phyloP scores from a whole-genome alignment of 805 yeast genomes.

The Suhomyces prunicola region DNA sequence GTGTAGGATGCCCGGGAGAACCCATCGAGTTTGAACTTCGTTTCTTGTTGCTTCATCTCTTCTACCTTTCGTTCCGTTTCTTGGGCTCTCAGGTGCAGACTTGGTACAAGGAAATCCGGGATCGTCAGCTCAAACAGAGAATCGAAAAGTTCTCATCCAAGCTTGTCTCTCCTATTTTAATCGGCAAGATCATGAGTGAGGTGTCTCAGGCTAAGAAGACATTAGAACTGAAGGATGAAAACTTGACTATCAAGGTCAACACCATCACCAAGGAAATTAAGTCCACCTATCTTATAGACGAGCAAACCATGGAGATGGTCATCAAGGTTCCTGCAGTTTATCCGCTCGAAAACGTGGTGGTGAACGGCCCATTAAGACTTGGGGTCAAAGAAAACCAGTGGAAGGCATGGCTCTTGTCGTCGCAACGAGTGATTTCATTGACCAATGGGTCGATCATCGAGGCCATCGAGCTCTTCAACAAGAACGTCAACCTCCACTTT shows the following conservation, averaged over 20 bases:
- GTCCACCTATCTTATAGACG: conserved; percentile 76
- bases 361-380: conserved; percentile 72
- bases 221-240: conserved; percentile 34
- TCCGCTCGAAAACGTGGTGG: conserved; percentile 73
- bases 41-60: conserved; percentile 47
- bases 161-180: conserved; percentile 61
- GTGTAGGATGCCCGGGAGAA: conserved; percentile 20
- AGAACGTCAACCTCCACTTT: conserved; percentile 79
- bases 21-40: conserved; percentile 30
- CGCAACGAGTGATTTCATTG: conserved; percentile 75
- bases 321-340: conserved; percentile 70
- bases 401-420: conserved; percentile 93
- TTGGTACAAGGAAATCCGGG: conserved; percentile 73
- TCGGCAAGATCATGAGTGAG: conserved; percentile 52
- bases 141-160: conserved; percentile 62
- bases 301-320: conserved; percentile 77
- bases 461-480: conserved; percentile 63
- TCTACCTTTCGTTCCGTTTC: conserved; percentile 46
- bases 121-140: conserved; percentile 56
- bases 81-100: conserved; percentile 56
- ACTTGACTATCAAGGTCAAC: conserved; percentile 60
- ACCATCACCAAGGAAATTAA: conserved; percentile 62
- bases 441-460: conserved; percentile 71
- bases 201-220: conserved; percentile 43
- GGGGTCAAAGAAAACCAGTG: conserved; percentile 92